Percentiles rank a stretch among this genome's conserved stretches.
phyloP scores from a whole-genome alignment of 768 basidiomycete genomes.

The Rubroboletus pulcherrimus region DNA sequence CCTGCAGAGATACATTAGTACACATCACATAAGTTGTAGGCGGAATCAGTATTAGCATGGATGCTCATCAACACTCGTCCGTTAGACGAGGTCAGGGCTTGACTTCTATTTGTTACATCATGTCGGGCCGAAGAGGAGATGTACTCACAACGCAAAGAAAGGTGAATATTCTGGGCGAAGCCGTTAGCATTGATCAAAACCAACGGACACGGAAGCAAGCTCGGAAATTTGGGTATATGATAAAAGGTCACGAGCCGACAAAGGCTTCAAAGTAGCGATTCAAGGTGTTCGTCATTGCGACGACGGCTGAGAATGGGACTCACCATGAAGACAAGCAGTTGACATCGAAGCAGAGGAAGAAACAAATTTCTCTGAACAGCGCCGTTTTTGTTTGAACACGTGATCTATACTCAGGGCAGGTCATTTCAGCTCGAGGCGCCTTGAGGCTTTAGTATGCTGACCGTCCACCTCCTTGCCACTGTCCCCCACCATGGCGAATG shows the following conservation, averaged over 20 bases:
- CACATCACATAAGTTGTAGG: not conserved
- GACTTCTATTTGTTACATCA: conserved; percentile 85
- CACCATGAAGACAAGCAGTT: conserved; percentile 18
- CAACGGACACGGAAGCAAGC: conserved; percentile 22
- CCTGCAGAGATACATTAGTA: conserved; percentile 20
- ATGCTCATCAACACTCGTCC: conserved; percentile 70
- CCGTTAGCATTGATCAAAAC: conserved; percentile 11
- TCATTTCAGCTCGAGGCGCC: conserved; percentile 4
- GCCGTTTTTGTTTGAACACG: conserved; percentile 29
- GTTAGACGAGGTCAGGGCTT: conserved; percentile 81
- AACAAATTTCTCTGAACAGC: conserved; percentile 3
- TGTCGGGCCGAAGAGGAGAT: conserved; percentile 17
- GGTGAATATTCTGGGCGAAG: not conserved
- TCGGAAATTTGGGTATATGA: conserved; percentile 95
- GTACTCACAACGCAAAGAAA: conserved; percentile 33
- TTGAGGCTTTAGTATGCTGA: conserved; percentile 8
- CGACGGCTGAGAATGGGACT: conserved; percentile 24
- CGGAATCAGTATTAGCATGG: conserved; percentile 87
- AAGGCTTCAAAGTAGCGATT: conserved; percentile 86
- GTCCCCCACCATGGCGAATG: conserved; percentile 61
- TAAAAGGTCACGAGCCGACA: conserved; percentile 59
- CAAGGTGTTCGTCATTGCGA: conserved; percentile 60
- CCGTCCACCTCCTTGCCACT: conserved; percentile 11
- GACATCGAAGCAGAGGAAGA: not conserved
- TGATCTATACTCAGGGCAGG: conserved; percentile 36